Evolutionary conservation across 2,329 filamentous ascomycete species (phyloP).

Genomic region (Aureobasidium uvarum): DNA sequence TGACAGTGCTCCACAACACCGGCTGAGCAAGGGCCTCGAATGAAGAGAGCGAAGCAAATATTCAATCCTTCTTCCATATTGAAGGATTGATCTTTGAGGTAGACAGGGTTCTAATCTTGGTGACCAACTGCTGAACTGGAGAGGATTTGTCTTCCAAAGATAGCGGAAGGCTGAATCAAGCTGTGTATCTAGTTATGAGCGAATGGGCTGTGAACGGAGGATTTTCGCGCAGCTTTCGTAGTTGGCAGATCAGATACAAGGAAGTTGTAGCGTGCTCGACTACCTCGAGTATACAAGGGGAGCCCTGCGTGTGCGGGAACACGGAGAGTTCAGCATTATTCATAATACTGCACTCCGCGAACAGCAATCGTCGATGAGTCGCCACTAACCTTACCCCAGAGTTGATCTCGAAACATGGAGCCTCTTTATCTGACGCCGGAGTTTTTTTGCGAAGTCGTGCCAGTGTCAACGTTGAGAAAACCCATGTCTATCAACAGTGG

Average conservation of each 20-base stretch:
- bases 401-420: neutral
- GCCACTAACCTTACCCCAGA: neutral
- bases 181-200: neutral
- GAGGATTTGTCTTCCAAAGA: neutral
- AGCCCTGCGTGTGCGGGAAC: neutral
- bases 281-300: neutral
- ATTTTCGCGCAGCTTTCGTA: neutral
- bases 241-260: constrained; percentile 2
- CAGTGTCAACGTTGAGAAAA: constrained; percentile 1
- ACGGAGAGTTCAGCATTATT: neutral
- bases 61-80: neutral
- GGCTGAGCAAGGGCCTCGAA: neutral
- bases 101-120: neutral
- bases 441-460: constrained; percentile 3
- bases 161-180: constrained; percentile 9
- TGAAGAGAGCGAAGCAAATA: neutral
- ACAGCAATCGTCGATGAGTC: constrained; percentile 6
- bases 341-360: neutral
- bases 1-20: neutral
- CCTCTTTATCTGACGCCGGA: neutral
- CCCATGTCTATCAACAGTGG: neutral
- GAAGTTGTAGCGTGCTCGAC: neutral
- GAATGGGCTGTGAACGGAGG: neutral
- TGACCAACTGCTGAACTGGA: neutral
- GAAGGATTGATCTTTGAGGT: neutral